Percentiles rank a stretch among this genome's conserved stretches.
phyloP scores from a whole-genome alignment of 2,329 filamentous ascomycete genomes.

The Xylaria sp. region DNA sequence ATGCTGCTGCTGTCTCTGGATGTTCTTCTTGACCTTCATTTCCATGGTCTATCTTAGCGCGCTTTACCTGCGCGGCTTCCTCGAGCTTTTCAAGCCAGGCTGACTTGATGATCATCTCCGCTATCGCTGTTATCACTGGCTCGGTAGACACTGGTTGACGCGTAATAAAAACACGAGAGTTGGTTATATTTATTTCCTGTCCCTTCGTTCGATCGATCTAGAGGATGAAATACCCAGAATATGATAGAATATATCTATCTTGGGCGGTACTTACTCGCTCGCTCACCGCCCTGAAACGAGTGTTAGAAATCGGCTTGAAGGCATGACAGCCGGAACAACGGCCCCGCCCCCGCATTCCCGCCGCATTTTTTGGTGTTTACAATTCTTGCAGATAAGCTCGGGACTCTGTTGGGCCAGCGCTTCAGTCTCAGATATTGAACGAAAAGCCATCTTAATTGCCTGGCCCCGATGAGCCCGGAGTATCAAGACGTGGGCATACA shows the following conservation, averaged over 20 bases:
- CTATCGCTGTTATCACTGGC: too few relatives aligned
- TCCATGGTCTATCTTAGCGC: not conserved
- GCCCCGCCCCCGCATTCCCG: constrained; percentile 23
- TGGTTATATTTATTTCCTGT: too few relatives aligned
- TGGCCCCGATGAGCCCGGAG: not conserved
- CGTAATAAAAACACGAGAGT: too few relatives aligned
- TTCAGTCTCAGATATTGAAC: not conserved
- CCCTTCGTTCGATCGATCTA: not conserved
- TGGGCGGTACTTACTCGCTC: not conserved
- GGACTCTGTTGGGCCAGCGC: not conserved
- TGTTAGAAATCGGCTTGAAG: not conserved
- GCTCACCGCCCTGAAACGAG: not conserved
- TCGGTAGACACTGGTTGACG: too few relatives aligned
- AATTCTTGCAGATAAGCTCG: not conserved
- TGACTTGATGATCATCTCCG: too few relatives aligned
- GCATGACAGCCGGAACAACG: not conserved
- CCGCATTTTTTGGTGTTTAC: not conserved
- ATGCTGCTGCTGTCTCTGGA: too few relatives aligned
- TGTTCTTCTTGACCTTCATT: too few relatives aligned
- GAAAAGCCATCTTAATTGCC: not conserved
- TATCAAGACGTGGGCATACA: not conserved
- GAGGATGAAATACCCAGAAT: too few relatives aligned
- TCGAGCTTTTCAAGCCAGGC: too few relatives aligned
- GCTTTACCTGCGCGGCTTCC: not conserved
- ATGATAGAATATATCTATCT: too few relatives aligned